Percentiles rank a stretch among this genome's conserved stretches.
These are phyloP conservation scores for Meyerozyma sp. DNA, from an alignment of 1,139 yeast species.

Conservation along the genomic window DNA sequence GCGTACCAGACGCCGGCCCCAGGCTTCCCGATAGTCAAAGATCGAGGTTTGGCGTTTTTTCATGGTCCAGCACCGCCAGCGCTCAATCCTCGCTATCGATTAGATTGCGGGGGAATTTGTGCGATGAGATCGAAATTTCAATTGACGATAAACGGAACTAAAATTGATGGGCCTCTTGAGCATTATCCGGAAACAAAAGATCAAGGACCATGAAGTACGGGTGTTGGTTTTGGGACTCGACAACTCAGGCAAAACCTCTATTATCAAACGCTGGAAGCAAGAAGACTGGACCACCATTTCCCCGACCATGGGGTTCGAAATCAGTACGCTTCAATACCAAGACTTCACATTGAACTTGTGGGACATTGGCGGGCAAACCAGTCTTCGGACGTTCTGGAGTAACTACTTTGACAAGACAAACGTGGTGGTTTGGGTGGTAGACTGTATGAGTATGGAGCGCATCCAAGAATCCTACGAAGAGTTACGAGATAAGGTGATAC, in stretches of 20 bases:
- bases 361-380: constrained; percentile 89
- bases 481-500: constrained; percentile 50
- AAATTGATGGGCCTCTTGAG: constrained; percentile 72
- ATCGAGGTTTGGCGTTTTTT: background rate
- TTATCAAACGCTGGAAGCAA: constrained; percentile 62
- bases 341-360: constrained; percentile 45
- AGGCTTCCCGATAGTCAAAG: background rate
- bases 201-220: constrained; percentile 73
- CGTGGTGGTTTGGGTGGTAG: constrained; percentile 88
- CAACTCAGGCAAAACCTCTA: constrained; percentile 83
- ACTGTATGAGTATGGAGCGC: constrained; percentile 57
- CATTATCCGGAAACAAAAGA: constrained; percentile 75
- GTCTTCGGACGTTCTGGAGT: constrained; percentile 81
- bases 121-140: background rate
- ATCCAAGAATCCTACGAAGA: constrained; percentile 62
- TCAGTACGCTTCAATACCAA: constrained; percentile 34
- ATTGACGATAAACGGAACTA: too few species aligned
- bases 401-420: constrained; percentile 88
- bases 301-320: constrained; percentile 52
- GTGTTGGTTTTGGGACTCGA: constrained; percentile 79
- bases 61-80: background rate
- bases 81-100: background rate
- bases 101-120: background rate
- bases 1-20: background rate
- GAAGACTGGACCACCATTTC: constrained; percentile 31